Evolutionary conservation across 2,329 filamentous ascomycete species (phyloP), one percentile per base, ranked within the genome.

Genomic region (Aspergillus sclerotialis): DNA sequence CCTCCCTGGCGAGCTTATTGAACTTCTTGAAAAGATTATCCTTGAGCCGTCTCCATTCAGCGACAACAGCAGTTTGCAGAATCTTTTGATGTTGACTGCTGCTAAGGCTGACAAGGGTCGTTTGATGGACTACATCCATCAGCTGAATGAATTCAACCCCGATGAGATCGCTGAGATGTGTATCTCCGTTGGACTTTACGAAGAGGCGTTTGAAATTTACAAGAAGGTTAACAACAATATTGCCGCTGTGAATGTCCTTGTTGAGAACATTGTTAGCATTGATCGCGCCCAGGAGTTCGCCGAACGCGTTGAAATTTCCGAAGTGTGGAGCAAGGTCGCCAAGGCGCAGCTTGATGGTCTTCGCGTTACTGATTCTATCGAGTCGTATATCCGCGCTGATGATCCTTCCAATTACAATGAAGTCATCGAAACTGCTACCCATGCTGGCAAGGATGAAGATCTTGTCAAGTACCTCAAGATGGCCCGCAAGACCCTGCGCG

Each of bases 31-130:
- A 73, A 98, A 96, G 79, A 98, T 98, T 48, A 90, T 98, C 19
- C 72, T 98, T n/a, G 92, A 98, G 71, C 93, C 92, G n/a, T 94
- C 90, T 4, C 86, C 86, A 4, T 98, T 98, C 73, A 95, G 87
- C 53, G 93, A 98, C 67, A 98, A 98, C 64, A 78, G 87, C 55
- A 95, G 86, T 60, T 73, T 98, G 38, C 93, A 98, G 66, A 98
- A 98, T 64, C 68, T 98, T 40, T 78, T 98, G 42, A 86, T 98
- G 72, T 82, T 96, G 54, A 98, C 92, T 16, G 92, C 93, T 28
- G 88, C 88, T 50, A 95, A 95, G 70, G 89, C 92, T 9, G 93
- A 98, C 63, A 94, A 95, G 70, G 77, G 82, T 33, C 84, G 88
- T 51, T 80, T 98, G 37, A 93, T 94, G 79, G 85, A 90, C 58